phyloP scores from a whole-genome alignment of 306 rosid species.

The Prunus fruticosa region DNA sequence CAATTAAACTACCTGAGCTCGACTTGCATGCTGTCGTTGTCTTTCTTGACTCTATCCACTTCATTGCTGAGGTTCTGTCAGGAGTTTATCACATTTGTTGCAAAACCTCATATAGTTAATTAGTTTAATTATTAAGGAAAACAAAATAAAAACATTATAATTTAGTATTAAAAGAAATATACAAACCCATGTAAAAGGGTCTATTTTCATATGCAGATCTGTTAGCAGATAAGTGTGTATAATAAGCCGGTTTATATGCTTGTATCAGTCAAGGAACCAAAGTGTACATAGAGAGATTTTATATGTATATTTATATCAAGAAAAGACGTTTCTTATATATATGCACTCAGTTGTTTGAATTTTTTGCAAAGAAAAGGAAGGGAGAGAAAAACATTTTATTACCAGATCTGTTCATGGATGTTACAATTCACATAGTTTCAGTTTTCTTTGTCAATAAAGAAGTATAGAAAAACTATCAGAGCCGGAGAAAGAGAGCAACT shows the following conservation, averaged over 20 bases:
- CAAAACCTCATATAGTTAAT: slow-evolving; percentile 13
- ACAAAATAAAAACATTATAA: neutral
- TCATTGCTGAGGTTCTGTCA: slow-evolving; percentile 74
- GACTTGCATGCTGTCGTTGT: slow-evolving; percentile 85
- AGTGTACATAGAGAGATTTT: neutral
- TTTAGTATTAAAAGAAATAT: neutral
- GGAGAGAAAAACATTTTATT: slow-evolving; percentile 21
- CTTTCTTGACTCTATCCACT: slow-evolving; percentile 80
- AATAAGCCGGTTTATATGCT: neutral
- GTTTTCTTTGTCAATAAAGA: slow-evolving; percentile 22
- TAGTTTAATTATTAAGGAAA: neutral
- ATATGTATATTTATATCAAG: neutral
- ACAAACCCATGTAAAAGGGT: neutral
- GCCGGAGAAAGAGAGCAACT: neutral
- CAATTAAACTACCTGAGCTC: slow-evolving; percentile 53
- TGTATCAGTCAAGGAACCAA: neutral
- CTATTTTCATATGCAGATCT: neutral
- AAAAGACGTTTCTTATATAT: slow-evolving; percentile 13
- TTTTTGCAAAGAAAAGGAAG: slow-evolving; percentile 58
- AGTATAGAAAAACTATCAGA: neutral
- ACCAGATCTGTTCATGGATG: slow-evolving; percentile 55
- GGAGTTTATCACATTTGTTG: slow-evolving; percentile 4
- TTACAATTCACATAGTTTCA: slow-evolving; percentile 28
- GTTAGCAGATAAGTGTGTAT: neutral
- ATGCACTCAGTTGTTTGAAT: slow-evolving; percentile 25